Base-by-base conservation (phyloP, 495 filamentous ascomycete species). In the Neurospora sublineolata region DNA sequence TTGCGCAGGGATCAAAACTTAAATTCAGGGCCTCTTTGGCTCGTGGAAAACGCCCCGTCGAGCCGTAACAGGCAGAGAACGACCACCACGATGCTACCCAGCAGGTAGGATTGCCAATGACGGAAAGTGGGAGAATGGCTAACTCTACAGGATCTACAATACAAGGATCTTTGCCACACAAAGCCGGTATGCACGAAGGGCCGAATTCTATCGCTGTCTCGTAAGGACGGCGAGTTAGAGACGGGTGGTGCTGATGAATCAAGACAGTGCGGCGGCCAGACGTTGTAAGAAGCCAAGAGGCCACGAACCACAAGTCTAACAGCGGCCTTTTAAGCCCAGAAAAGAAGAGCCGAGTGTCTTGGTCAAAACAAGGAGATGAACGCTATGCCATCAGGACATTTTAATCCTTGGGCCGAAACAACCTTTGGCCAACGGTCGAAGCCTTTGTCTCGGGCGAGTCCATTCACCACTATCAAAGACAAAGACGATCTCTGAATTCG, bases 1-100 rank as follows among this genome's bases (percentile, higher is more conserved):
- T 9, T 30, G 27, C 40, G 52, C 38, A 71, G 70, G 58, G 70
- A 36, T 71, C 37, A 38, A 14, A 71, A 68, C 70, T 71, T 71
- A 68, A 68, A 68, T 71, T 60, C 69, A 71, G 60, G 33, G 69
- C 46, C 69, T 39, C 23, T 37, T 67, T 39, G 52, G 52, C 52
- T 33, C 46, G n/a, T 52, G 69, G 33, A 70, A 70, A 52, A 52
- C 27, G 27, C 23, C n/a, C 41, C 41, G 69, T 70, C 41, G 52
- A 60, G 23, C 33, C 69, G 27, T 37, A 44, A 46, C 69, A 27
- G 69, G 42, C 27, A 58, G n/a, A 37, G n/a, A 20, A 6, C 68
- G 30, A 64, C 46, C 64, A 36, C 72, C 72, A 67, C 68, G 37
- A n/a, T 68, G 16, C 40, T 46, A 38, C 46, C 68, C 40, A 37